Evolutionary conservation across 257 asterid species (phyloP).

Genomic region (Penstemon davidsonii): DNA sequence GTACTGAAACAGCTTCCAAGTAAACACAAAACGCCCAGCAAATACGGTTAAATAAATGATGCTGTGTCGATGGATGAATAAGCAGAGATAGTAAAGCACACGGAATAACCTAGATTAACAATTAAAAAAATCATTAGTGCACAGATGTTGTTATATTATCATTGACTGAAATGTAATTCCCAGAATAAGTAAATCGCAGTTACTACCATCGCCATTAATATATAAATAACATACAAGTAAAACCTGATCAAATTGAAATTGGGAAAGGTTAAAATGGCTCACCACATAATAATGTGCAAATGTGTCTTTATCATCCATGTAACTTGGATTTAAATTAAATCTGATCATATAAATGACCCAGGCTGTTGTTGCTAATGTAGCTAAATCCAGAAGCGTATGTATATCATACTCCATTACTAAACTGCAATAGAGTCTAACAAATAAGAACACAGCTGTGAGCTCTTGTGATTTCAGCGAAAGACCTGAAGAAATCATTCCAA

Average conservation of each 20-base stretch:
- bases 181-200: too few relatives aligned
- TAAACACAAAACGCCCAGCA: constrained; percentile 41
- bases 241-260: too few relatives aligned
- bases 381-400: constrained; percentile 39
- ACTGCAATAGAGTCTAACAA: constrained; percentile 42
- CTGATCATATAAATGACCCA: constrained; percentile 43
- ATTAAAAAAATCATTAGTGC: neutral
- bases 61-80: constrained; percentile 39
- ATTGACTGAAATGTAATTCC: too few relatives aligned
- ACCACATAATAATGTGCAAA: constrained; percentile 33
- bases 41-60: constrained; percentile 33
- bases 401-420: constrained; percentile 38
- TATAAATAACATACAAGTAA: too few relatives aligned
- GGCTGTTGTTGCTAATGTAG: constrained; percentile 30
- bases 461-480: constrained; percentile 43
- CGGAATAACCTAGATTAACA: constrained; percentile 34
- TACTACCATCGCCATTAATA: too few relatives aligned
- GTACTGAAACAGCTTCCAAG: constrained; percentile 45
- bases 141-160: too few relatives aligned
- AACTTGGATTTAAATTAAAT: constrained; percentile 28
- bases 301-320: constrained; percentile 33
- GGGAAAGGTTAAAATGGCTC: constrained; percentile 5
- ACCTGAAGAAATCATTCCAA: constrained; percentile 20
- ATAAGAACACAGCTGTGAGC: constrained; percentile 39
- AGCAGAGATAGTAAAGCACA: constrained; percentile 33